A percentile compares a stretch with the other conserved stretches of the same genome.
Conservation (phyloP, 495 filamentous ascomycete genomes). For the Aspergillus coremiiformis region DNA sequence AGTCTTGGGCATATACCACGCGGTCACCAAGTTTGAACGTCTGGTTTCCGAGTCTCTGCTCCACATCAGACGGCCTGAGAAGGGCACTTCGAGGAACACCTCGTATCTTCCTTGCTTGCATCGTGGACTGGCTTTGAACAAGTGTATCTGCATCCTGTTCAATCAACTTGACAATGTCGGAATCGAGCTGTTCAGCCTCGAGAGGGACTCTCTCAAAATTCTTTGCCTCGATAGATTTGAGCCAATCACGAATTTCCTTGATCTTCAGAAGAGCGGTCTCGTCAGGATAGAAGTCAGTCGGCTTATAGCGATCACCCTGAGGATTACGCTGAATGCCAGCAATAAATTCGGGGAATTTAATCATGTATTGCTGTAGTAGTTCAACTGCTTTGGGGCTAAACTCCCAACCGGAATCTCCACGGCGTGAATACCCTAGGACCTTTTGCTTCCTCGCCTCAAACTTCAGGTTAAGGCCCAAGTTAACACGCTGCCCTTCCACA, state of each 20-base stretch:
- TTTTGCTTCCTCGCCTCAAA: constrained; percentile 94
- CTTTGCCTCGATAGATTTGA: constrained; percentile 83
- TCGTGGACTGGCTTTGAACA: constrained; percentile 43
- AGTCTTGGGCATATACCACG: constrained; percentile 85
- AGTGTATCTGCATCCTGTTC: constrained; percentile 65
- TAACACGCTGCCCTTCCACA: constrained; percentile 68
- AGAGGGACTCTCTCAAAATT: constrained; percentile 88
- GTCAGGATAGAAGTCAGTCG: constrained; percentile 79
- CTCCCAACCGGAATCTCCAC: constrained; percentile 81
- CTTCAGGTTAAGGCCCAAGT: constrained; percentile 92
- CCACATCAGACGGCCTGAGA: constrained; percentile 84
- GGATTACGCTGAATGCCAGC: constrained; percentile 73
- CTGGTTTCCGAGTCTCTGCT: constrained; percentile 82
- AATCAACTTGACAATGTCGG: constrained; percentile 74
- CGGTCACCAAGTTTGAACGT: constrained; percentile 81
- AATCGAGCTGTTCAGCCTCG: constrained; percentile 93
- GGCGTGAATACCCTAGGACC: constrained; percentile 90
- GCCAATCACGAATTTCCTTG: constrained; percentile 82
- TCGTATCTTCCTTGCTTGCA: constrained; percentile 51
- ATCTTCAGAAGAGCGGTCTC: constrained; percentile 54
- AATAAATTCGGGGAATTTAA: constrained; percentile 90
- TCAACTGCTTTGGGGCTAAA: constrained; percentile 79
- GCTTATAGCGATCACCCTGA: constrained; percentile 63
- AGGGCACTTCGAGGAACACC: constrained; percentile 79
- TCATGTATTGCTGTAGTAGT: constrained; percentile 82